Base-by-base conservation (phyloP, 2,329 filamentous ascomycete species). In the Xylariaceae sp. region DNA sequence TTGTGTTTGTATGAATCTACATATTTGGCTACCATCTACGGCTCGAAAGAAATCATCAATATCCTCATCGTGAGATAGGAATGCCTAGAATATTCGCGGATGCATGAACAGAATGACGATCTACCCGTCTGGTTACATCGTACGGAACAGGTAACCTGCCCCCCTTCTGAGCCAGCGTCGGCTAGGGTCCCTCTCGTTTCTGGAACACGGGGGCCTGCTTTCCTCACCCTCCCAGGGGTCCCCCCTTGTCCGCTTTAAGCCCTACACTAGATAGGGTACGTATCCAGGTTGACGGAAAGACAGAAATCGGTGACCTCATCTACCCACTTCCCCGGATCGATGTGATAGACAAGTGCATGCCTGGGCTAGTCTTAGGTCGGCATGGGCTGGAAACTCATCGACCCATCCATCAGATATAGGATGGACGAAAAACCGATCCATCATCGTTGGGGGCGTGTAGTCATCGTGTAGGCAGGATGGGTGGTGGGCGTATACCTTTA, bases 321-420 rank as follows among this genome's bases (percentile, higher is more conserved):
- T 58, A 59, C 48, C 59, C 55, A 58, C 62, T 64, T 62, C 57
- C 53, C 62, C 62, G 23, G 62, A 53, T 59, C 45, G 47, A 51
- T 56, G 11, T 48, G 23, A n/a, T 34, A 49, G 1, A 45, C 15
- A 47, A 23, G 5, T 48, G 8, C n/a, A 53, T 51, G 37, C 17
- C 8, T 37, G 42, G 42, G n/a, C 48, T 49, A 52, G 37, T 34
- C 35, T 51, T 48, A 35, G 42, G 45, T 51, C 17, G 51, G 53
- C 7, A 56, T 58, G 23, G 23, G 58, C 37, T 49, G 23, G 49
- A 23, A n/a, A n/a, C 48, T 37, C 44, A 45, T 54, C 39, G 47
- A 10, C 37, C 37, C 9, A 42, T 42, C 9, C 9, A 42, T 13
- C 37, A 42, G 37, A 42, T 42, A 42, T 13, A 9, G 37, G 37